These are phyloP conservation scores for Cladorrhinum sp. DNA, from an alignment of 2,329 filamentous ascomycete species.

Conservation along the genomic window DNA sequence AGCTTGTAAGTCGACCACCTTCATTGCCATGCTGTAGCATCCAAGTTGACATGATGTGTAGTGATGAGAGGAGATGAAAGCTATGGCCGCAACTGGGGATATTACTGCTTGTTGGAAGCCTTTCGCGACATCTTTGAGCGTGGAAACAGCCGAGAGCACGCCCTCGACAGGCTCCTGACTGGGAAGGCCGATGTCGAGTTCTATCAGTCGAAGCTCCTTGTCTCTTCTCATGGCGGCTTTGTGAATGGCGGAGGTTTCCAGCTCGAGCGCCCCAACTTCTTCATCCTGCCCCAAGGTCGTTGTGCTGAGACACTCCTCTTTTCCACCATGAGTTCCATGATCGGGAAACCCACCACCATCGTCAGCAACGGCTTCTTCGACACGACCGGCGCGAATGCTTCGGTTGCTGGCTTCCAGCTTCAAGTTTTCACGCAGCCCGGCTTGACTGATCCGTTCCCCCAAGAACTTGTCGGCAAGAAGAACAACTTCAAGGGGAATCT, in stretches of 20 bases:
- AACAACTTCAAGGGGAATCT: constrained; percentile 9
- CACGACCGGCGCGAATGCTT: constrained; percentile 1
- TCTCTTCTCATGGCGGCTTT: not conserved
- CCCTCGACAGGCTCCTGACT: not conserved
- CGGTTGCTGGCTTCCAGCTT: not conserved
- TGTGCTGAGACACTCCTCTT: constrained; percentile 6
- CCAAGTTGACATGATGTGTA: not conserved
- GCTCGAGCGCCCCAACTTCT: constrained; percentile 7
- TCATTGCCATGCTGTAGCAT: too few relatives aligned
- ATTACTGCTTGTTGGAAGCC: constrained; percentile 8
- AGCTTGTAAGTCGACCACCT: not conserved
- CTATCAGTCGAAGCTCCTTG: constrained; percentile 2
- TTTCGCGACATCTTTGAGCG: constrained; percentile 8
- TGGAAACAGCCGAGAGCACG: not conserved
- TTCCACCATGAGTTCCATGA: constrained; percentile 2
- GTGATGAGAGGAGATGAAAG: constrained; percentile 9
- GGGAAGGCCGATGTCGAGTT: constrained; percentile 1
- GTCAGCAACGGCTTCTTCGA: constrained; percentile 8
- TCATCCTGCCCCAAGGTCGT: constrained; percentile 5
- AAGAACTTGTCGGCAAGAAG: not conserved
- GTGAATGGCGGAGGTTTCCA: constrained; percentile 5
- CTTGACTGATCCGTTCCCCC: constrained; percentile 1
- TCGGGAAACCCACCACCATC: not conserved
- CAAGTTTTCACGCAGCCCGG: constrained; percentile 3
- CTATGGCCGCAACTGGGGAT: constrained; percentile 8